phyloP scores from a whole-genome alignment of 495 filamentous ascomycete species.

The Podospora pseudopauciseta region DNA sequence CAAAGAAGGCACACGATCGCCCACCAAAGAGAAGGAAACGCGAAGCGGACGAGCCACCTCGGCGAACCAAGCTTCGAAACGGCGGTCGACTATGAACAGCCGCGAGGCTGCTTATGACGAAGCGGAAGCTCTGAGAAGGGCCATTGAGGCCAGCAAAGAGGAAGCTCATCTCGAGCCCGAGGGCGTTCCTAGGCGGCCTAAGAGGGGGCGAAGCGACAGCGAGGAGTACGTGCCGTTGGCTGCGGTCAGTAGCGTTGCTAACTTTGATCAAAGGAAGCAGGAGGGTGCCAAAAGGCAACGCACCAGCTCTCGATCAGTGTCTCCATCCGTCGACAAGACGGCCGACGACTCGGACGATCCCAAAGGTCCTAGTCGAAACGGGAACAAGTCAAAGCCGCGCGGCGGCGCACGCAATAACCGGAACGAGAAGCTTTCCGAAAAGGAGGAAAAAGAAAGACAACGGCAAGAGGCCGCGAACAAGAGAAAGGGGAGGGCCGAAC shows the following conservation, averaged over 20 bases:
- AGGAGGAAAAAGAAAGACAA: slow-evolving; percentile 68
- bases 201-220: slow-evolving; percentile 84
- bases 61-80: slow-evolving; percentile 59
- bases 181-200: slow-evolving; percentile 57
- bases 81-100: slow-evolving; percentile 97
- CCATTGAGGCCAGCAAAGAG: slow-evolving; percentile 92
- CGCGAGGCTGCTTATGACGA: slow-evolving; percentile 93
- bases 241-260: slow-evolving; percentile 4
- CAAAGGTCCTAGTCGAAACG: slow-evolving; percentile 45
- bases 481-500: slow-evolving; percentile 69
- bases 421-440: slow-evolving; percentile 59
- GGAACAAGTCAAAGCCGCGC: slow-evolving; percentile 18
- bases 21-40: slow-evolving; percentile 45
- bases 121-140: slow-evolving; percentile 81
- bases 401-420: slow-evolving; percentile 58
- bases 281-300: slow-evolving; percentile 62
- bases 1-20: slow-evolving; percentile 52
- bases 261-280: slow-evolving; percentile 38
- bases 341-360: slow-evolving; percentile 72
- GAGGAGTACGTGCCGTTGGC: slow-evolving; percentile 67
- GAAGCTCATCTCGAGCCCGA: slow-evolving; percentile 51
- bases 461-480: slow-evolving; percentile 67
- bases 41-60: slow-evolving; percentile 47
- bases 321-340: slow-evolving; percentile 45
- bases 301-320: slow-evolving; percentile 68